Evolutionary conservation across 768 basidiomycete genomes (phyloP), one percentile per base, ranked within the genome.

Genomic region (Serendipita sp.): DNA sequence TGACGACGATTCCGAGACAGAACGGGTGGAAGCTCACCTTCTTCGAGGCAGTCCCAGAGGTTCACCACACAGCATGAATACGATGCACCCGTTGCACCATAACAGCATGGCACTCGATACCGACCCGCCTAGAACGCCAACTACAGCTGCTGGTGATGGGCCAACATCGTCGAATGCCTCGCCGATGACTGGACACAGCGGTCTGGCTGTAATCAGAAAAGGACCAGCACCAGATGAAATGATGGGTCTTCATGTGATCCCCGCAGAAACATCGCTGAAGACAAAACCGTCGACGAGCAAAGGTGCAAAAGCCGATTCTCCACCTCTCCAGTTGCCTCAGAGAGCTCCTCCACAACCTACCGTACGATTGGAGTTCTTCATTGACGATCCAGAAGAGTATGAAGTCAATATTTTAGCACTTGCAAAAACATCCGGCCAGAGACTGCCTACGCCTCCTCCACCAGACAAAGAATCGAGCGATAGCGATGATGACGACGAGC

Each of bases 381-480:
- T 91, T 2, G 88, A 86, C 2, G 88, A 88, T 0, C 86, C 85
- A 0, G 78, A 81, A 1, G 83, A 85, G 68, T 90, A 89, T 72
- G 85, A 86, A 65, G 83, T 89, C 52, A 83, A 89, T 69, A 80
- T 89, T 65, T 69, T 79, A 4, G 68, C 72, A 23, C 74, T 82
- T 36, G 79, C 86, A 34, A 83, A 84, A 68, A 80, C 77, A 7
- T 81, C 83, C 0, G 87, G 87, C 4, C 88, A 88, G 73, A 77
- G 85, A 13, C 76, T 77, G 0, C 75, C 80, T 1, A 85, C 85
- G 0, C 86, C 85, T 2, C 73, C 76, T 0, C 76, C 75, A 32
- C 75, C 75, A 3, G 56, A 68, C 56, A 79, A 78, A 66, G 81
- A 83, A 68, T 78, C 79, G 16, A 83, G 80, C 69, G 84, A 85